Evolutionary conservation across 2,329 filamentous ascomycete species (phyloP), one percentile per base, ranked within the genome.

Genomic region (Tolypocladium guangdongense): DNA sequence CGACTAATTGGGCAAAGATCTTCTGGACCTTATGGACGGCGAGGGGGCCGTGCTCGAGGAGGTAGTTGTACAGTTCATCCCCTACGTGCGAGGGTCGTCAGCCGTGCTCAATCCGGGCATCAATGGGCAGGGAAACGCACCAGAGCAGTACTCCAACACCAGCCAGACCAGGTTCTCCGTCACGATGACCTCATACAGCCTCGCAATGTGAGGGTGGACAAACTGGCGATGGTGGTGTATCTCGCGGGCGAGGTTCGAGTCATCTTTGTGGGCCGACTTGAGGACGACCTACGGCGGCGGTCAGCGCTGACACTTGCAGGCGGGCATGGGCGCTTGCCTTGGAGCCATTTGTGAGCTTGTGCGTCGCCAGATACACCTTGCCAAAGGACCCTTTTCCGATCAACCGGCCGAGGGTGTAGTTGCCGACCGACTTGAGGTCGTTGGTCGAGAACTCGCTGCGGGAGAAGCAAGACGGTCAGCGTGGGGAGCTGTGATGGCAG

Each of bases 211-310:
- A 24, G 93, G 93, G 66, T 99, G 93, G 59, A 96, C 81, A 71
- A 99, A 96, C 71, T 99, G 93, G 61, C 93, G 88, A 69, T 99
- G 93, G 68, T 99, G 93, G 70, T 99, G 93, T 62, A 99, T 99
- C 70, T 99, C 93, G 62, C 93, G 87, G 18, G 92, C 92, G 49
- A 99, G 84, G 68, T 99, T 99, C 52, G 89, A 83, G 70, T 99
- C 93, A 66, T 91, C 87, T 70, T 96, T 96, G 68, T 93, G 92
- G 58, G 93, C 93, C 56, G 91, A 96, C 73, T 99, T 99, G 72
- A 99, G 88, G 37, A 99, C 93, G 63, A 99, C 93, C 89, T 95
- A 67, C 18, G 53, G 50, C 37, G 2, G 38, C 20, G n/a, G 35
- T 33, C 35, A 37, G 52, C 20, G 36, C 27, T 6, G 27, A 27